Evolutionary conservation across 169 alveolate genomes (phyloP), one percentile per base, ranked within the genome.

Genomic region (Toxoplasma gondii): DNA sequence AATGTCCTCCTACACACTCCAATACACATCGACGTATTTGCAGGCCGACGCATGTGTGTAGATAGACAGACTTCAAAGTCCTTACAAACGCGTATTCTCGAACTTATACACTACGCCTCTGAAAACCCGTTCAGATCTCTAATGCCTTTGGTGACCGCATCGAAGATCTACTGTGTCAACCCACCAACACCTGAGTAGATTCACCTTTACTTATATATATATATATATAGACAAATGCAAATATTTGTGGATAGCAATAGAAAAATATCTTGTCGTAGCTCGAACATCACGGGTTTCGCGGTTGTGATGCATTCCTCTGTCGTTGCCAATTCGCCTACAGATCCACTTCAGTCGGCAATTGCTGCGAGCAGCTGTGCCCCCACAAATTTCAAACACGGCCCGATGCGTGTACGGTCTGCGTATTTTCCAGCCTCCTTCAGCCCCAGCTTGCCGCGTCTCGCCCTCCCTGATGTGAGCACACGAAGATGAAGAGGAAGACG

Each of bases 331-430:
- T 17, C 53, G 41, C 90, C 9, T 82, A 82, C 90, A 82, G n/a
- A 43, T 36, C 90, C 90, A 82, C 67, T 43, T 38, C 41, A 82
- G 67, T 22, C 90, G 64, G 64, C 67, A 39, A 24, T 82, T 82
- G 90, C 90, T 82, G 2, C 67, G n/a, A 2, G 69, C 90, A 17
- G 90, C 53, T 4, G 58, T 12, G 4, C 90, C 90, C 1, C 90
- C 90, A 67, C 67, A 82, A 31, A 82, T 12, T 67, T 82, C 90
- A 24, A 82, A 82, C 41, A 82, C 90, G 24, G 90, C 90, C 19
- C 90, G 90, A 31, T 82, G 90, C 38, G 90, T 82, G 90, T 38
- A 41, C 24, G 54, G 90, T 17, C 64, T 2, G 38, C 90, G 54
- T 17, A 64, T 64, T 38, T 16, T 17, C n/a, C 64, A 12, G 69